Evolutionary conservation across 148 eudicot species (phyloP).

Genomic region (Dysphania ambrosioides): DNA sequence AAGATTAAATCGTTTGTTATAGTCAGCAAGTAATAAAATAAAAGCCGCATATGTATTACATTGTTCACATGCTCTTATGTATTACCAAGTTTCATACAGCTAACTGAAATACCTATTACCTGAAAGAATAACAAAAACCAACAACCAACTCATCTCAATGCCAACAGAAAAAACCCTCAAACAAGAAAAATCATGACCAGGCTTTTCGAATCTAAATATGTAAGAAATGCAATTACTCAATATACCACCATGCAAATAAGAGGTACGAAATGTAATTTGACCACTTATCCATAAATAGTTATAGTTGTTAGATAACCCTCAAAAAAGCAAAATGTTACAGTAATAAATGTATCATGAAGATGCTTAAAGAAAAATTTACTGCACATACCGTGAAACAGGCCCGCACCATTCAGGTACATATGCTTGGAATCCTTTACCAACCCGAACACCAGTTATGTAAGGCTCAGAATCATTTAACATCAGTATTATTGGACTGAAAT

Average conservation of each 20-base stretch:
- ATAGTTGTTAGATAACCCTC: background rate
- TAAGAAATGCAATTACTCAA: no score
- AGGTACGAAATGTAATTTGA: background rate
- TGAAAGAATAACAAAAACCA: no score
- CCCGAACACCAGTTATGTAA: conserved; percentile 52
- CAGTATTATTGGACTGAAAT: conserved; percentile 45
- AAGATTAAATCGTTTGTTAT: background rate
- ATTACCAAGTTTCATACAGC: background rate
- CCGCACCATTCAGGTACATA: conserved; percentile 79
- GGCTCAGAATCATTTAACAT: conserved; percentile 59
- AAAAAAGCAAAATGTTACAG: background rate
- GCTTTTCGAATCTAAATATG: background rate
- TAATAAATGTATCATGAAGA: conserved; percentile 2
- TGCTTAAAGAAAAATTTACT: background rate
- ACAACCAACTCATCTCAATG: background rate
- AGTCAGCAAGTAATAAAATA: background rate
- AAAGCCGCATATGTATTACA: background rate
- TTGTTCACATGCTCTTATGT: background rate
- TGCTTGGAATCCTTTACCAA: conserved; percentile 87
- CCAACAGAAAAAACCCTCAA: background rate
- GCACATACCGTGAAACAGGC: conserved; percentile 57
- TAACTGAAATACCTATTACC: background rate
- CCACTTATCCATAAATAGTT: background rate
- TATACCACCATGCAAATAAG: background rate
- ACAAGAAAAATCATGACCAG: background rate